Evolutionary conservation across 2,329 filamentous ascomycete species (phyloP).

Genomic region (Triangularia verruculosa): DNA sequence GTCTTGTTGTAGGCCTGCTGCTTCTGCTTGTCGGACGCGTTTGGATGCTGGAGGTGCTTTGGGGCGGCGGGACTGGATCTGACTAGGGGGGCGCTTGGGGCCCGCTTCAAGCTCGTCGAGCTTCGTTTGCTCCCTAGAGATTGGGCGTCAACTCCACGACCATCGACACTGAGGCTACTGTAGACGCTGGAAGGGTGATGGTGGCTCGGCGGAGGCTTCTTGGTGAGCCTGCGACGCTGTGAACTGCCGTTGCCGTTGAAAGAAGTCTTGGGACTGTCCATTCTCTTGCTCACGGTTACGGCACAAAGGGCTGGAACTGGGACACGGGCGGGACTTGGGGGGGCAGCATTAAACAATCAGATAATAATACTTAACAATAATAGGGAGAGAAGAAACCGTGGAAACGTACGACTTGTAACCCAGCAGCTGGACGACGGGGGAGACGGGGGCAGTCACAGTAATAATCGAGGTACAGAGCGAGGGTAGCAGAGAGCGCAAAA

Average conservation of each 20-base stretch:
- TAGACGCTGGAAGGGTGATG: conserved; percentile 39
- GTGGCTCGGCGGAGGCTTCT: conserved; percentile 53
- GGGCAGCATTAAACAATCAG: conserved; percentile 10
- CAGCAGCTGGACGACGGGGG: no score
- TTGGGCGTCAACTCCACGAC: conserved; percentile 50
- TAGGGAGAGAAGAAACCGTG: conserved; percentile 16
- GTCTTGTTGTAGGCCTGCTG: background rate
- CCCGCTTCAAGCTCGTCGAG: conserved; percentile 59
- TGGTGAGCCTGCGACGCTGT: conserved; percentile 60
- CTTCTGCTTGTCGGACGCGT: conserved; percentile 44
- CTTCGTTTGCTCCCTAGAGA: conserved; percentile 62
- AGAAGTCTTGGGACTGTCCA: conserved; percentile 26
- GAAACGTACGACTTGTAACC: conserved; percentile 22
- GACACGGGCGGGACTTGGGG: conserved; percentile 5
- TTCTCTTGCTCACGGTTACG: conserved; percentile 19
- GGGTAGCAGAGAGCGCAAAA: conserved; percentile 26
- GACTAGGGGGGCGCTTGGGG: conserved; percentile 55
- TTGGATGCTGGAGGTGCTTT: conserved; percentile 31
- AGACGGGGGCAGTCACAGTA: conserved; percentile 13
- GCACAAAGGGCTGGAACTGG: conserved; percentile 12
- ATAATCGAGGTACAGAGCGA: conserved; percentile 26
- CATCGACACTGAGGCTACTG: conserved; percentile 44
- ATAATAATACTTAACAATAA: conserved; percentile 5
- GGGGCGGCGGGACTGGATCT: conserved; percentile 25
- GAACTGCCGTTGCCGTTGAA: conserved; percentile 45